phyloP scores from a whole-genome alignment of 768 basidiomycete genomes.

The Suillus luteus region DNA sequence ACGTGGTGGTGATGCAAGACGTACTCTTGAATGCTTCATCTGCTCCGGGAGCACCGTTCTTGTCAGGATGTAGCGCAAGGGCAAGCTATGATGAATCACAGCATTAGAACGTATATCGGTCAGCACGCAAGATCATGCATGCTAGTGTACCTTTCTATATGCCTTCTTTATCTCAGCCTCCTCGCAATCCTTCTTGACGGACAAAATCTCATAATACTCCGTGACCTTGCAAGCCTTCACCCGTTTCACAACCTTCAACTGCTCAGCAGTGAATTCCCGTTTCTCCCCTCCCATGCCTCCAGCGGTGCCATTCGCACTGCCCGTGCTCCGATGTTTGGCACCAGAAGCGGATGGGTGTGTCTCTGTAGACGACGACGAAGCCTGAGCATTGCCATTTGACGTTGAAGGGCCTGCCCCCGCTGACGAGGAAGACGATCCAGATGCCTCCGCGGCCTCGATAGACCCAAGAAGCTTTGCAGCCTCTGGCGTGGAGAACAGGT shows the following conservation, averaged over 20 bases:
- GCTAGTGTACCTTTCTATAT: conserved; percentile 81
- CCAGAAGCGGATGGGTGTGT: conserved; percentile 76
- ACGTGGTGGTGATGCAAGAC: conserved; percentile 30
- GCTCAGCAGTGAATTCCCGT: conserved; percentile 86
- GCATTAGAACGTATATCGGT: conserved; percentile 13
- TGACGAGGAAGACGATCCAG: conserved; percentile 35
- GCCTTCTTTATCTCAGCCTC: conserved; percentile 90
- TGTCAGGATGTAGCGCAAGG: conserved; percentile 87
- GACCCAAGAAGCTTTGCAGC: conserved; percentile 66
- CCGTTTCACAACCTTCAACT: conserved; percentile 79
- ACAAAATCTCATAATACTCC: conserved; percentile 92
- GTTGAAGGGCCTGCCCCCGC: conserved; percentile 43
- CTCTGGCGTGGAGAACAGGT: conserved; percentile 78
- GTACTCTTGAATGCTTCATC: conserved; percentile 97
- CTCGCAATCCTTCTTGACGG: conserved; percentile 76
- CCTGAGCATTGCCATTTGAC: conserved; percentile 37
- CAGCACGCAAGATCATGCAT: conserved; percentile 11
- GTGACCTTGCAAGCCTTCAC: conserved; percentile 85
- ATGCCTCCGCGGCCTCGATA: conserved; percentile 57
- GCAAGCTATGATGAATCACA: conserved; percentile 58
- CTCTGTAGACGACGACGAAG: conserved; percentile 58
- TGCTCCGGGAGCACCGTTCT: conserved; percentile 96
- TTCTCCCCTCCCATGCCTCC: conserved; percentile 71
- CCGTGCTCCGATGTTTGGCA: conserved; percentile 59
- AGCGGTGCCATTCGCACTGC: conserved; percentile 48